Conservation (phyloP, 2,329 filamentous ascomycete genomes). For the Beauveria varroae region DNA sequence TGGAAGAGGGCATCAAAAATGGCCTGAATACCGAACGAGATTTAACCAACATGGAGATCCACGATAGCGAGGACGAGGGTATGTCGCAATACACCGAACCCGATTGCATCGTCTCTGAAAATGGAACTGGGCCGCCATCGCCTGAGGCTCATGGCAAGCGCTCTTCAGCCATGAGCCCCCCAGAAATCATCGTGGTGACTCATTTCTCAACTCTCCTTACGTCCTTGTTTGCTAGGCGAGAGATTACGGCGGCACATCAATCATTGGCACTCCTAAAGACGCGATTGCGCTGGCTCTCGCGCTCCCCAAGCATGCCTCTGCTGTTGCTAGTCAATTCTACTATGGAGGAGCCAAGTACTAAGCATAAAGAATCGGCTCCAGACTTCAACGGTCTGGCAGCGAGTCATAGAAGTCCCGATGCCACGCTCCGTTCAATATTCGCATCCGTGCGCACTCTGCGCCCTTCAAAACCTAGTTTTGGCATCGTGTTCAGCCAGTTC, state of each 20-base stretch:
- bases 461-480: conserved; percentile 37
- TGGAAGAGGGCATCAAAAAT: not conserved
- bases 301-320: conserved; percentile 34
- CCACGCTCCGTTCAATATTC: not conserved
- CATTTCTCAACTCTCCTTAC: conserved; percentile 46
- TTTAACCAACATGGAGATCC: conserved; percentile 19
- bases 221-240: conserved; percentile 42
- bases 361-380: not conserved
- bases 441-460: not conserved
- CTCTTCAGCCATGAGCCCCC: conserved; percentile 14
- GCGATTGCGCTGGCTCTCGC: conserved; percentile 38
- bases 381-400: not conserved
- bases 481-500: conserved; percentile 46
- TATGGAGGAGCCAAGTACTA: conserved; percentile 10
- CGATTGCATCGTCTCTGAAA: no score
- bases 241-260: conserved; percentile 39
- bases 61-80: conserved; percentile 33
- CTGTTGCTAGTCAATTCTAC: conserved; percentile 50
- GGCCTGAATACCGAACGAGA: not conserved
- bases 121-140: not conserved
- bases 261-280: conserved; percentile 40
- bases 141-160: not conserved
- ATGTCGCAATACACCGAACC: conserved; percentile 11
- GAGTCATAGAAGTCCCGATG: not conserved
- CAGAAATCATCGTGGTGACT: conserved; percentile 46